Evolutionary conservation across 148 eudicot genomes (phyloP).

Genomic region (Nepenthes gracilis): DNA sequence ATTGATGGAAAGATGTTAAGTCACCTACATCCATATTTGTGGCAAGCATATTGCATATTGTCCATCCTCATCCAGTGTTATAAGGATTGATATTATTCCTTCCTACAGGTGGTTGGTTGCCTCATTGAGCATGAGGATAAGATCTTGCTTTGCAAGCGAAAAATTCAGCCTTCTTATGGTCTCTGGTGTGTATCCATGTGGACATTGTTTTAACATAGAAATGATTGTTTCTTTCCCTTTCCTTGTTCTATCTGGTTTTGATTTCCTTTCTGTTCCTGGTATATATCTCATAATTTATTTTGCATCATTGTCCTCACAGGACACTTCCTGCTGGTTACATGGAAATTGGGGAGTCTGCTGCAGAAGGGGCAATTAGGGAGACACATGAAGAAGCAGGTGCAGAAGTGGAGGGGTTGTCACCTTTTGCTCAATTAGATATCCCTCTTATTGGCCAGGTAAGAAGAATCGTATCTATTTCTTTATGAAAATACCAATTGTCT

Average conservation of each 20-base stretch:
- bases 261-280: not conserved
- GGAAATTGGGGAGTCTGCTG: conserved; percentile 98
- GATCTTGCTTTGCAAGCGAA: conserved; percentile 79
- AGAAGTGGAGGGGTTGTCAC: conserved; percentile 71
- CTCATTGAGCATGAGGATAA: conserved; percentile 91
- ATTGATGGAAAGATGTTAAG: no score
- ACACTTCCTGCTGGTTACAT: conserved; percentile 98
- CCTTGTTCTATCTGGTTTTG: not conserved
- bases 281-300: not conserved
- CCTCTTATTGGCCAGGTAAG: conserved; percentile 98
- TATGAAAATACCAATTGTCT: not conserved
- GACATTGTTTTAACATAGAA: not conserved
- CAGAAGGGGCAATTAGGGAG: conserved; percentile 87
- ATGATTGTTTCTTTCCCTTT: not conserved
- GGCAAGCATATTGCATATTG: not conserved
- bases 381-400: conserved; percentile 94
- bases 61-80: not conserved
- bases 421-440: conserved; percentile 89
- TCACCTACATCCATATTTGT: not conserved
- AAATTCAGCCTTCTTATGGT: conserved; percentile 91
- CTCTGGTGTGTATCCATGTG: conserved; percentile 51
- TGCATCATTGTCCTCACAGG: conserved; percentile 22
- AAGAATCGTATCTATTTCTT: not conserved
- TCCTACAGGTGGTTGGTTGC: conserved; percentile 83
- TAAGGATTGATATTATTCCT: not conserved